Evolutionary conservation across 2,329 filamentous ascomycete species (phyloP).

Genomic region (Tolypocladium guangdongense): DNA sequence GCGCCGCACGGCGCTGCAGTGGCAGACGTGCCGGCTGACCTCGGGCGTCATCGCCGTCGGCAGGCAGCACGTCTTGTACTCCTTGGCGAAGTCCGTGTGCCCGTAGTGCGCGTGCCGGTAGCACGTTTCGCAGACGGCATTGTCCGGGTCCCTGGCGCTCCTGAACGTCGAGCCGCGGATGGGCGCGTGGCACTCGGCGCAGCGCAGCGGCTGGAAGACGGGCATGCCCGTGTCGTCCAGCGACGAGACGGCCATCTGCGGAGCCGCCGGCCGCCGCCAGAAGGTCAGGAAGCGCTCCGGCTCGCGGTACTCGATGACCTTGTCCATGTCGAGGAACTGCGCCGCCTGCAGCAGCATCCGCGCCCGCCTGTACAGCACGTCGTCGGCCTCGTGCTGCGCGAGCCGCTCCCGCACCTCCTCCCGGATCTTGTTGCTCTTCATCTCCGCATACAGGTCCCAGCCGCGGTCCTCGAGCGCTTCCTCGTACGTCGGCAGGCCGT

Average conservation of each 20-base stretch:
- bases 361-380: slow-evolving; percentile 10
- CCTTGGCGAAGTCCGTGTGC: slow-evolving; percentile 15
- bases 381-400: not conserved
- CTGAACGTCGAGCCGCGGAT: slow-evolving; percentile 15
- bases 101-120: slow-evolving; percentile 18
- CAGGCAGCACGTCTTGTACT: slow-evolving; percentile 22
- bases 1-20: slow-evolving; percentile 10
- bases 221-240: slow-evolving; percentile 5
- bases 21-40: slow-evolving; percentile 14
- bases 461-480: slow-evolving; percentile 9
- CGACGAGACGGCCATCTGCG: slow-evolving; percentile 12
- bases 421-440: slow-evolving; percentile 11
- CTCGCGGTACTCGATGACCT: slow-evolving; percentile 23
- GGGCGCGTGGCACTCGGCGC: slow-evolving; percentile 6
- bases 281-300: slow-evolving; percentile 10
- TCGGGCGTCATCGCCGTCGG: slow-evolving; percentile 12
- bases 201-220: slow-evolving; percentile 9
- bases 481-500: slow-evolving; percentile 8
- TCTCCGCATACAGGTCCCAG: slow-evolving; percentile 12
- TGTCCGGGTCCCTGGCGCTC: slow-evolving; percentile 2
- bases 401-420: slow-evolving; percentile 3
- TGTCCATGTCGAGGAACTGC: slow-evolving; percentile 26
- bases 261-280: slow-evolving; percentile 13
- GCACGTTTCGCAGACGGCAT: slow-evolving; percentile 21
- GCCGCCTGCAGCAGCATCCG: slow-evolving; percentile 20